These are phyloP conservation scores for Dioscorea dumetorum DNA, from an alignment of 106 monocot species.

Conservation along the genomic window DNA sequence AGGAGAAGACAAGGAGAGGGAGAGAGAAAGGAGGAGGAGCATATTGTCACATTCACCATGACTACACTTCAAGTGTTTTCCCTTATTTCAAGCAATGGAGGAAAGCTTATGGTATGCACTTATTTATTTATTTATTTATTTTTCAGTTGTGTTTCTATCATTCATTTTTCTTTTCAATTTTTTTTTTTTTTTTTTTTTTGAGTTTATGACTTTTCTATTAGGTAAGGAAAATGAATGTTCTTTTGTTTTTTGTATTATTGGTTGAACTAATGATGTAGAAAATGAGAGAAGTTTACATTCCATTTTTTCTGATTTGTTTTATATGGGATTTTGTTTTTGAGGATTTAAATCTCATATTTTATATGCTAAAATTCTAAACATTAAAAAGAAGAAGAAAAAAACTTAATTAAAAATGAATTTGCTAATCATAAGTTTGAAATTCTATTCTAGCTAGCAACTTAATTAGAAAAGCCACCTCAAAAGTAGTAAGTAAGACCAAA, in stretches of 20 bases:
- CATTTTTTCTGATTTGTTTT: no score
- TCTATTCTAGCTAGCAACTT: no score
- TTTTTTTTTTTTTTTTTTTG: no score
- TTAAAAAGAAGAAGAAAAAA: neutral
- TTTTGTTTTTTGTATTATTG: neutral
- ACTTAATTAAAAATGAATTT: no score
- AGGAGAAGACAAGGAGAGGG: constrained; percentile 1
- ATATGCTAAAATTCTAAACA: no score
- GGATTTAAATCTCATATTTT: no score
- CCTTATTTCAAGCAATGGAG: constrained; percentile 8
- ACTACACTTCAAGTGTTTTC: constrained; percentile 7
- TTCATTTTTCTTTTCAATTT: neutral
- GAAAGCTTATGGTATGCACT: constrained; percentile 6
- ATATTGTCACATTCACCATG: constrained; percentile 1
- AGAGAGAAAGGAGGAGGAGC: neutral
- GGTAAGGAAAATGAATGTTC: neutral
- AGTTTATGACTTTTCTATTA: no score
- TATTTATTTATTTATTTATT: neutral
- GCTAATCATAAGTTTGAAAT: no score
- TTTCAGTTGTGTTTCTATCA: neutral
- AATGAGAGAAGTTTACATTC: neutral
- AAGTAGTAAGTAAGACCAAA: constrained; percentile 9
- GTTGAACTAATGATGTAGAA: neutral
- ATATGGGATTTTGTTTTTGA: neutral
- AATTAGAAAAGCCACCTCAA: no score